phyloP scores from a whole-genome alignment of 805 yeast genomes.

The Lipomyces yamanashiensis region DNA sequence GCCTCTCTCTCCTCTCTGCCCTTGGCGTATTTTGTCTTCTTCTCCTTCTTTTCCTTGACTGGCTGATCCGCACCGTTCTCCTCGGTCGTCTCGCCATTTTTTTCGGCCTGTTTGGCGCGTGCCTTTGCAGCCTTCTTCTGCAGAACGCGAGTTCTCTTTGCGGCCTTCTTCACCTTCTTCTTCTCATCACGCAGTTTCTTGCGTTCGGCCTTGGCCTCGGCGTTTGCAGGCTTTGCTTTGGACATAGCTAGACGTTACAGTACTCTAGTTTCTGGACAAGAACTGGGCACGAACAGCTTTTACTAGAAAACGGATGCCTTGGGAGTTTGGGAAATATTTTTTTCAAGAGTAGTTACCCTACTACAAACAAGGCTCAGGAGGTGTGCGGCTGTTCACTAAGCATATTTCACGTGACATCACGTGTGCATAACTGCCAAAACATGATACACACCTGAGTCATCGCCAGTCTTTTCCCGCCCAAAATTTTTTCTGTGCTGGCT shows the following conservation, averaged over 20 bases:
- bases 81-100: slow-evolving; percentile 39
- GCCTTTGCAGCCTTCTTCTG: slow-evolving; percentile 49
- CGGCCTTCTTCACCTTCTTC: slow-evolving; percentile 49
- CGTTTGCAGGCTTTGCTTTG: slow-evolving; percentile 31
- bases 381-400: slow-evolving; percentile 9
- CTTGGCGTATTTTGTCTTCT: not conserved
- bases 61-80: slow-evolving; percentile 40
- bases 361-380: slow-evolving; percentile 11
- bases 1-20: slow-evolving; percentile 23
- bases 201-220: slow-evolving; percentile 41
- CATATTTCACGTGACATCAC: not conserved
- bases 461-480: not conserved
- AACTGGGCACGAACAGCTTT: not conserved
- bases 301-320: not conserved
- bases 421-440: slow-evolving; percentile 8
- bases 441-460: not conserved
- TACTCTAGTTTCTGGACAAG: not conserved
- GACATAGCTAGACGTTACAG: not conserved
- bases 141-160: too few species aligned
- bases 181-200: slow-evolving; percentile 41
- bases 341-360: not conserved
- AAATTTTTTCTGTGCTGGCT: slow-evolving; percentile 9
- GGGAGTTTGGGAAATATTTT: not conserved
- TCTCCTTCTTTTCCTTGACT: slow-evolving; percentile 39
- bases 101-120: slow-evolving; percentile 40